Percentiles rank a stretch among this genome's conserved stretches.
Conservation (phyloP, 2,329 filamentous ascomycete species). For the Pseudopithomyces maydicus region DNA sequence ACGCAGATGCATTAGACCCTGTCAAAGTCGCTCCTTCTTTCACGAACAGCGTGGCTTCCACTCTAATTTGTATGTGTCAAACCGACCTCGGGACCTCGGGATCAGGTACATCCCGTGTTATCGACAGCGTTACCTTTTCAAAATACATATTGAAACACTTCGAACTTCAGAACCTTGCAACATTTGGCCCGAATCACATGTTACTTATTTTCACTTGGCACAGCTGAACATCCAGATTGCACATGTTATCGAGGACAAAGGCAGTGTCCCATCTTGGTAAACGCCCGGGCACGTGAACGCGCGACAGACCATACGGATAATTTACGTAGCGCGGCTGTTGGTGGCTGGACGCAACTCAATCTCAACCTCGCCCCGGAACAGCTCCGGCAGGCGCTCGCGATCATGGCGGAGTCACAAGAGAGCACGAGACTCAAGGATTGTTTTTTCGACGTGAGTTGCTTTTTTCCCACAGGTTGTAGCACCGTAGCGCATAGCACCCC, state of each 20-base stretch:
- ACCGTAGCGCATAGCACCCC: constrained; percentile 22
- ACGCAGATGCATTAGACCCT: not conserved
- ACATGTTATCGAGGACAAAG: not conserved
- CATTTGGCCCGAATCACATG: too few species aligned
- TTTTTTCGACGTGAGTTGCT: constrained; percentile 41
- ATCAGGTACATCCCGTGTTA: too few species aligned
- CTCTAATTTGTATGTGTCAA: too few species aligned
- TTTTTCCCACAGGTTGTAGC: constrained; percentile 19
- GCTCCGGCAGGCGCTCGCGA: constrained; percentile 15
- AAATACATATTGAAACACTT: too few species aligned
- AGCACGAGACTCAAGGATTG: constrained; percentile 32
- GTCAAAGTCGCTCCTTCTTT: not conserved
- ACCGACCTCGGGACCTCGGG: too few species aligned
- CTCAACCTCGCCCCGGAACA: constrained; percentile 5
- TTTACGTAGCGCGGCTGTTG: constrained; percentile 1
- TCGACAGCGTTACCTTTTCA: too few species aligned
- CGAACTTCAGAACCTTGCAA: too few species aligned
- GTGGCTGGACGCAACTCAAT: constrained; percentile 5
- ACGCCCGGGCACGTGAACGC: constrained; percentile 8
- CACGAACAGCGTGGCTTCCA: too few species aligned
- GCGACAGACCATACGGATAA: constrained; percentile 10
- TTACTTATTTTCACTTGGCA: too few species aligned
- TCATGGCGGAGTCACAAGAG: constrained; percentile 39
- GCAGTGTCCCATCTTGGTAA: not conserved
- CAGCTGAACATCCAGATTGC: too few species aligned